These are phyloP conservation scores for Iris macrosiphon DNA, from an alignment of 106 monocot species.

Conservation along the genomic window DNA sequence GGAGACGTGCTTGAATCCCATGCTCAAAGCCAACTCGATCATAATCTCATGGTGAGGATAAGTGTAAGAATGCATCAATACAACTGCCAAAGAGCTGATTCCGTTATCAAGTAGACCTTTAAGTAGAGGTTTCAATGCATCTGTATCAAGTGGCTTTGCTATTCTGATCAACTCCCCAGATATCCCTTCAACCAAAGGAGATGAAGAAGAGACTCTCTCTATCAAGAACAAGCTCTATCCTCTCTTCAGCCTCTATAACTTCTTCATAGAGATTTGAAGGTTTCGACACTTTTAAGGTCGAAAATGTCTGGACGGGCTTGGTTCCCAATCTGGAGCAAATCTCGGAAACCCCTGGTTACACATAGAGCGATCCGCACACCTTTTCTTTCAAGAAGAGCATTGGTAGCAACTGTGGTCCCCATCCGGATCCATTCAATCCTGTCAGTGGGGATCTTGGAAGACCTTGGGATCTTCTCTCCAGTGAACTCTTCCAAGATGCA, in stretches of 20 bases:
- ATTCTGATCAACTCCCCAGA: slow-evolving; percentile 62
- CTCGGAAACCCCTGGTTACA: slow-evolving; percentile 65
- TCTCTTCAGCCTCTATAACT: slow-evolving; percentile 70
- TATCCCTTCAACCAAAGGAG: slow-evolving; percentile 34
- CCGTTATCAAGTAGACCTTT: slow-evolving; percentile 58
- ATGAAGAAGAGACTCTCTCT: slow-evolving; percentile 8
- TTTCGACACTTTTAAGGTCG: slow-evolving; percentile 55
- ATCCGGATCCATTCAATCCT: slow-evolving; percentile 82
- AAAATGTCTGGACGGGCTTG: slow-evolving; percentile 74
- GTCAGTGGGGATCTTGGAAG: slow-evolving; percentile 71
- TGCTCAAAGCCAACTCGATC: slow-evolving; percentile 37
- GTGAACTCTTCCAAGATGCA: slow-evolving; percentile 58
- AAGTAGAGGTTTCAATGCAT: slow-evolving; percentile 32
- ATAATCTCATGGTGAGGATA: slow-evolving; percentile 60
- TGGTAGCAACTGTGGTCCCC: slow-evolving; percentile 84
- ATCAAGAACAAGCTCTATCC: slow-evolving; percentile 50
- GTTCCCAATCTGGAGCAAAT: slow-evolving; percentile 78
- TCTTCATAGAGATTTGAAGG: slow-evolving; percentile 75
- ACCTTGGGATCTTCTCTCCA: slow-evolving; percentile 36
- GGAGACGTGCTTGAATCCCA: slow-evolving; percentile 77
- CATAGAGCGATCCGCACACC: slow-evolving; percentile 75
- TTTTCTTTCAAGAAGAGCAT: slow-evolving; percentile 70
- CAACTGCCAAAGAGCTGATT: slow-evolving; percentile 61
- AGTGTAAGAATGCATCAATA: slow-evolving; percentile 77
- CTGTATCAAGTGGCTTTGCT: slow-evolving; percentile 40